Evolutionary conservation across 176 grass and related monocot species (phyloP), one percentile per base, ranked within the genome.

Genomic region (Cenchrus purpureus): DNA sequence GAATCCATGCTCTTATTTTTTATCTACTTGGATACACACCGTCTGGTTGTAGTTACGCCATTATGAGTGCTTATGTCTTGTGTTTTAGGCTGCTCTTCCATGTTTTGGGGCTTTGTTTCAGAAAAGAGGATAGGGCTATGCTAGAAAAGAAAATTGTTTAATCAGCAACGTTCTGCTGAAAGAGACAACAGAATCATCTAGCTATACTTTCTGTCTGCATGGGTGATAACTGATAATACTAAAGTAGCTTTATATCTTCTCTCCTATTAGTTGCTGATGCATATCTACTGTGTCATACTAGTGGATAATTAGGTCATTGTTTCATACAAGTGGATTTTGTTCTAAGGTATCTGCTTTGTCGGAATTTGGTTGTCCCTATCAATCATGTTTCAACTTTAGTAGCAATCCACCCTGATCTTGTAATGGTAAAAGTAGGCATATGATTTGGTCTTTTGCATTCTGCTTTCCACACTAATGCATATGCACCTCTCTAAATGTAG

Each of bases 401-500:
- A 76, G 68, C 61, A 71, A 0, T 19, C 15, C 54, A 12, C 20
- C 25, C 14, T 15, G 25, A 53, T 51, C 34, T 59, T 65, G 14
- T 2, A 64, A 6, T 34, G 34, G 29, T 44, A 12, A 55, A 46
- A 34, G 14, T 65, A 55, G 68, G 14, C n/a, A 19, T 37, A 22
- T 22, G 13, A 54, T 81, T 49, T 67, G 22, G 15, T 15, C 2
- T 5, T 64, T 7, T 22, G 42, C 32, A 59, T 28, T 72, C 62
- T 71, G 74, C 7, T 50, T 44, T 29, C 20, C 22, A 9, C 22
- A 9, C 44, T 78, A 86, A 83, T 10, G 2, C 10, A 56, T 69
- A 29, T 19, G 25, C 1, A 8, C 22, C 14, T 37, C 5, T 56
- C 37, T 20, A 42, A 82, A 71, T 46, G n/a, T 56, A 97, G 95